Percentiles rank a stretch among this genome's conserved stretches.
Conservation (phyloP, 306 rosid genomes). For the Cajanus cajan region DNA sequence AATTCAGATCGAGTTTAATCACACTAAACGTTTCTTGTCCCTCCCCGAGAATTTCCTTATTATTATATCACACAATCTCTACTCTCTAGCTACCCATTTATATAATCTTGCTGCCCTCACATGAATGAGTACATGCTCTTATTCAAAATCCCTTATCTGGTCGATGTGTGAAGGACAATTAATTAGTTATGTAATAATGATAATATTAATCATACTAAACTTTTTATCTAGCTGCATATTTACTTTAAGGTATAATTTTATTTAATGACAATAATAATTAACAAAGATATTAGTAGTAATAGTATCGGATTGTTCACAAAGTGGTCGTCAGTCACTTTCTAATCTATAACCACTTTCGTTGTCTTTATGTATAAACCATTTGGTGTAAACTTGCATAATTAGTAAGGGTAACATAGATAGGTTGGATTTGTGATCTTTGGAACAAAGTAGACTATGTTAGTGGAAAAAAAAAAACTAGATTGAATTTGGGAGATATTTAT, state of each 20-base stretch:
- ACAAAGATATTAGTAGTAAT: not conserved
- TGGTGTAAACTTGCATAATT: not conserved
- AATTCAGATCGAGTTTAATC: too few relatives aligned
- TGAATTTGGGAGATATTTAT: too few relatives aligned
- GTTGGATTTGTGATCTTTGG: too few relatives aligned
- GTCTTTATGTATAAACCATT: not conserved
- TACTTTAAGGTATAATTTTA: not conserved
- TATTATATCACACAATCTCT: not conserved
- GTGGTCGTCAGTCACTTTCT: not conserved
- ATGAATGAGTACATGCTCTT: too few relatives aligned
- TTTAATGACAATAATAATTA: not conserved
- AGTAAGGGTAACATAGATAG: not conserved
- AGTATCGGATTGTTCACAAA: not conserved
- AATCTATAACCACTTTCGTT: not conserved
- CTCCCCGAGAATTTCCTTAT: not conserved
- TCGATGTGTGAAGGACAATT: not conserved
- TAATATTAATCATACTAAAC: not conserved
- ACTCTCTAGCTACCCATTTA: not conserved
- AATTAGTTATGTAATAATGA: not conserved
- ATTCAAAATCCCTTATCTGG: not conserved
- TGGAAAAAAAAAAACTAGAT: too few relatives aligned
- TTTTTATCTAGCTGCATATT: not conserved
- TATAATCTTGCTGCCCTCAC: not conserved
- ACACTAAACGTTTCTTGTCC: too few relatives aligned
- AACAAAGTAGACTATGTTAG: too few relatives aligned